Base-by-base conservation (phyloP, 768 basidiomycete genomes). In the Gyrodon lividus region DNA sequence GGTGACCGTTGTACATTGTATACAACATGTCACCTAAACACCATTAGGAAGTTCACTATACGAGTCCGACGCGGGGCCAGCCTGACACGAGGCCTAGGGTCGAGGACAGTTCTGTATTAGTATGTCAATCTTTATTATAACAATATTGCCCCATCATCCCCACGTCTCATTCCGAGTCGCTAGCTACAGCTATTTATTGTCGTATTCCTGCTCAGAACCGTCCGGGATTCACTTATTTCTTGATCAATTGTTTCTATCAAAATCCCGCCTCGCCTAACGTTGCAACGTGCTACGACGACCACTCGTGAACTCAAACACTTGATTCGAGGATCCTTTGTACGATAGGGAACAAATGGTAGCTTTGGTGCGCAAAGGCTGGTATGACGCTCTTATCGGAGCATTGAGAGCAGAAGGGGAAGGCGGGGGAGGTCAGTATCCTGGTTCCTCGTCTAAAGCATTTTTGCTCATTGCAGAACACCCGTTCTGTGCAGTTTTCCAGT, bases 401-500 rank as follows among this genome's bases (percentile, higher is more conserved):
- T 54, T 82, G 5, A 55, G 70, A 12, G 61, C 75, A 26, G 66
- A 74, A 55, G 58, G 62, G 17, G 70, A 75, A 52, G 64, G 72
- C 51, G 70, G 58, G 37, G 76, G 79, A 34, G 66, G 49, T 57
- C 35, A 31, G 55, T 52, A n/a, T n/a, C n/a, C n/a, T n/a, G n/a
- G n/a, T n/a, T n/a, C n/a, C n/a, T n/a, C n/a, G n/a, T n/a, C n/a
- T n/a, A n/a, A n/a, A n/a, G n/a, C n/a, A n/a, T n/a, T n/a, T n/a
- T n/a, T n/a, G n/a, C n/a, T n/a, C n/a, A n/a, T n/a, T 30, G 2
- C 35, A 23, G 2, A 23, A 13, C 17, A 1, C 4, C 17, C 45
- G 43, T 20, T 12, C 17, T 13, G 19, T 17, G 45, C 56, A 88
- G 87, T 81, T 23, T 72, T 77, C 52, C 86, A 88, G 60, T 66